Evolutionary conservation across 305 asterid species (phyloP).

Genomic region (Solanum hybrid): DNA sequence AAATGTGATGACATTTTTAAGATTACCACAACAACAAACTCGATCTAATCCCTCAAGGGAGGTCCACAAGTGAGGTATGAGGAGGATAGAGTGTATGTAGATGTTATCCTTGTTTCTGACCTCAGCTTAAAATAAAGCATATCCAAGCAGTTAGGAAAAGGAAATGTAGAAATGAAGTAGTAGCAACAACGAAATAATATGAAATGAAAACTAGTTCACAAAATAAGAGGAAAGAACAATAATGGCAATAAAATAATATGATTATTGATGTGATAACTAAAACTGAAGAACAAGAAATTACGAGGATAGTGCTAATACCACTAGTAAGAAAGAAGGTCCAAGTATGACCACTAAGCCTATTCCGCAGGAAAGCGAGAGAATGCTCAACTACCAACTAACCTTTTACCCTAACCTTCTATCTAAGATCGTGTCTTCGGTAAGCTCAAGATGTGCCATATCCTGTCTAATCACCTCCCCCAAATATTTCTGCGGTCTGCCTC

Average conservation of each 20-base stretch:
- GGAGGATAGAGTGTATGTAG: not conserved
- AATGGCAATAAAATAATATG: not conserved
- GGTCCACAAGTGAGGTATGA: not conserved
- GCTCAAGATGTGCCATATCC: not conserved
- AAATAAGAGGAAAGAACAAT: not conserved
- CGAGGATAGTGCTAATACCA: not conserved
- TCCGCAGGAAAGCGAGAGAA: not conserved
- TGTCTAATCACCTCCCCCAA: not conserved
- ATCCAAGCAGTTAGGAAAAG: not conserved
- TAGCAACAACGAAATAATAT: not conserved
- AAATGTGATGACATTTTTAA: not conserved
- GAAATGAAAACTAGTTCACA: not conserved
- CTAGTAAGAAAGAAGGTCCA: not conserved
- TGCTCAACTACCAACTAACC: not conserved
- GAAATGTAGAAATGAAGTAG: not conserved
- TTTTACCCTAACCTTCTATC: not conserved
- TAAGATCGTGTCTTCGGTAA: not conserved
- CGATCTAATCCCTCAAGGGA: not conserved
- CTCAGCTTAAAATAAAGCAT: not conserved
- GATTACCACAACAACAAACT: not conserved
- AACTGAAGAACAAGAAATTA: not conserved
- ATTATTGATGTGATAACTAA: not conserved
- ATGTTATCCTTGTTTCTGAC: not conserved
- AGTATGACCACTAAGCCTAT: not conserved
- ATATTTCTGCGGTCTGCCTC: not conserved